These are phyloP conservation scores for Cutaneotrichosporon arboriforme DNA, from an alignment of 1,284 basidiomycete species.

Conservation along the genomic window DNA sequence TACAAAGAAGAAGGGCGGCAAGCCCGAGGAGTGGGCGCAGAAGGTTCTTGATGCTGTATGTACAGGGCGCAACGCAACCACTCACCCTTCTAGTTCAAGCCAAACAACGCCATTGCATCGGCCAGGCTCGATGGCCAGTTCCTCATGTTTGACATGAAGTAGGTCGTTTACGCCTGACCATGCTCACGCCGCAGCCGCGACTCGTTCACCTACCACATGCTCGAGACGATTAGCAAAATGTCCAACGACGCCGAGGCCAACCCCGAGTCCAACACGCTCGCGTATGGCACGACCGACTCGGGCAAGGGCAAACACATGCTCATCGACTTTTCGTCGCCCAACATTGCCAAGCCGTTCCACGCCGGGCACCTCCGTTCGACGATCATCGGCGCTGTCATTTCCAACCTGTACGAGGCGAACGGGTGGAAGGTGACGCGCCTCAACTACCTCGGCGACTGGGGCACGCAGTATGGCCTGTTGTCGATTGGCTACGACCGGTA, in stretches of 20 bases:
- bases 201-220: slow-evolving; percentile 68
- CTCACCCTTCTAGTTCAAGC: slow-evolving; percentile 47
- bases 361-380: slow-evolving; percentile 95
- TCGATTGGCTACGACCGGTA: slow-evolving; percentile 90
- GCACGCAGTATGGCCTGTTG: slow-evolving; percentile 81
- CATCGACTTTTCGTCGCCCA: slow-evolving; percentile 91
- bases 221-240: slow-evolving; percentile 77
- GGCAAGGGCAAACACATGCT: slow-evolving; percentile 63
- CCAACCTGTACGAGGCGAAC: slow-evolving; percentile 84
- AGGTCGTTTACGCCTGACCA: slow-evolving; percentile 16
- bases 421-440: slow-evolving; percentile 87
- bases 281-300: slow-evolving; percentile 68
- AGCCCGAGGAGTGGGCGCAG: slow-evolving; percentile 71
- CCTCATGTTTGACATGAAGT: slow-evolving; percentile 71
- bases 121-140: slow-evolving; percentile 69
- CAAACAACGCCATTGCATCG: slow-evolving; percentile 50
- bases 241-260: slow-evolving; percentile 33
- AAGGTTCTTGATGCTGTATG: slow-evolving; percentile 69
- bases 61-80: slow-evolving; percentile 10
- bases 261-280: slow-evolving; percentile 49
- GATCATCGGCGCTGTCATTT: slow-evolving; percentile 92
- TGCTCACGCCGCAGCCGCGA: slow-evolving; percentile 24
- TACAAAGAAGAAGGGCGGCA: slow-evolving; percentile 57
- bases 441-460: slow-evolving; percentile 96
- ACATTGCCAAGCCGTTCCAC: slow-evolving; percentile 98